Conservation (phyloP, 768 basidiomycete species). For the Trametes sanguinea region DNA sequence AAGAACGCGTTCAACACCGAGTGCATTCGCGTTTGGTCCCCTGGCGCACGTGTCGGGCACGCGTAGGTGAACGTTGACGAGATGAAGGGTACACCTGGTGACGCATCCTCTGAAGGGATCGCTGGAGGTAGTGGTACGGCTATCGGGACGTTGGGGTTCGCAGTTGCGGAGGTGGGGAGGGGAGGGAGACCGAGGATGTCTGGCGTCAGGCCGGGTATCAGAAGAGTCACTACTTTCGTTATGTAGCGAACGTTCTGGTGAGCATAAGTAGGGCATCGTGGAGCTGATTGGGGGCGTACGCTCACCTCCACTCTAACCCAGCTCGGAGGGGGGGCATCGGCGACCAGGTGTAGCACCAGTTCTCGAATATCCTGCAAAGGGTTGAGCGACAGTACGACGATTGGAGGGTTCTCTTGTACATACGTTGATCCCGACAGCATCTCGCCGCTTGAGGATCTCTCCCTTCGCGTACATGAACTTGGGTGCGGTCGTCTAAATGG, state of each 20-base stretch:
- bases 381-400: not conserved
- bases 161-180: conserved; percentile 65
- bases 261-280: too few species aligned
- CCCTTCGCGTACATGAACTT: conserved; percentile 79
- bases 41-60: conserved; percentile 90
- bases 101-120: conserved; percentile 27
- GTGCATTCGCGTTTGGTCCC: conserved; percentile 83
- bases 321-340: conserved; percentile 79
- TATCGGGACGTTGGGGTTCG: conserved; percentile 58
- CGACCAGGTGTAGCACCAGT: conserved; percentile 76
- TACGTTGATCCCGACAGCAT: conserved; percentile 82
- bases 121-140: conserved; percentile 43
- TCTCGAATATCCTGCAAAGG: conserved; percentile 79
- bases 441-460: conserved; percentile 71
- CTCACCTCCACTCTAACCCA: conserved; percentile 86
- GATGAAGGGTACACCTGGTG: conserved; percentile 57
- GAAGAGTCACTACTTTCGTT: conserved; percentile 74
- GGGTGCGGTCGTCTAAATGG: conserved; percentile 54
- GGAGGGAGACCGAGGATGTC: conserved; percentile 73
- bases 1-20: conserved; percentile 84
- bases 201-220: conserved; percentile 86
- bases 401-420: conserved; percentile 31
- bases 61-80: conserved; percentile 87
- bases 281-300: too few species aligned
- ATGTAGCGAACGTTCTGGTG: conserved; percentile 71